phyloP scores from a whole-genome alignment of 495 filamentous ascomycete genomes.

The Podospora sp. region DNA sequence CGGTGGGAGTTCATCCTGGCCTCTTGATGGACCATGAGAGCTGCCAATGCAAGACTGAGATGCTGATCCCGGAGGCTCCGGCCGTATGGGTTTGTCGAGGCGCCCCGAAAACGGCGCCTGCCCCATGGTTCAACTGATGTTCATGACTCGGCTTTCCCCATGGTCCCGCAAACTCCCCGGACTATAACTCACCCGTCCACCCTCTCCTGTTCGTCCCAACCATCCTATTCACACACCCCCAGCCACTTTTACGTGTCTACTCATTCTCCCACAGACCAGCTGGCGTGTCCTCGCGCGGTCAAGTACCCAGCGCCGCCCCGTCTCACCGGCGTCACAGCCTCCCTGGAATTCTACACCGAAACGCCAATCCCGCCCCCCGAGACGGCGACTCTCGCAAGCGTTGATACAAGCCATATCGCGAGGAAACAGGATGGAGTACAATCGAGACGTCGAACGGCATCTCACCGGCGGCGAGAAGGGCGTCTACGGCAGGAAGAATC shows the following conservation, averaged over 20 bases:
- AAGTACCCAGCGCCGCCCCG: not conserved
- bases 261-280: not conserved
- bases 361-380: not conserved
- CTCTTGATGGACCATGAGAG: not conserved
- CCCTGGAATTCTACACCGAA: not conserved
- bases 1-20: not conserved
- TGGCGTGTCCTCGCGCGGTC: conserved; percentile 1
- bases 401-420: not conserved
- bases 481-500: not conserved
- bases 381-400: not conserved
- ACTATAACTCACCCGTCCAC: not conserved
- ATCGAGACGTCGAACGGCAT: not conserved
- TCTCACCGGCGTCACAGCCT: not conserved
- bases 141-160: conserved; percentile 17
- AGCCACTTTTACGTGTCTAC: not conserved
- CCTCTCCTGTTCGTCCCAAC: not conserved
- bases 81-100: not conserved
- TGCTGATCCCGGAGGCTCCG: not conserved
- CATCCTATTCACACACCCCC: not conserved
- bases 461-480: conserved; percentile 2
- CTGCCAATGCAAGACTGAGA: not conserved
- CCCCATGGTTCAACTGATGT: conserved; percentile 11
- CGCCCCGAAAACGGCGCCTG: conserved; percentile 1
- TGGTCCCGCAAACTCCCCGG: conserved; percentile 7
- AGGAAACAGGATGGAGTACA: conserved; percentile 2